Conservation (phyloP, 2,329 filamentous ascomycete genomes). For the Ampelomyces quisqualis region DNA sequence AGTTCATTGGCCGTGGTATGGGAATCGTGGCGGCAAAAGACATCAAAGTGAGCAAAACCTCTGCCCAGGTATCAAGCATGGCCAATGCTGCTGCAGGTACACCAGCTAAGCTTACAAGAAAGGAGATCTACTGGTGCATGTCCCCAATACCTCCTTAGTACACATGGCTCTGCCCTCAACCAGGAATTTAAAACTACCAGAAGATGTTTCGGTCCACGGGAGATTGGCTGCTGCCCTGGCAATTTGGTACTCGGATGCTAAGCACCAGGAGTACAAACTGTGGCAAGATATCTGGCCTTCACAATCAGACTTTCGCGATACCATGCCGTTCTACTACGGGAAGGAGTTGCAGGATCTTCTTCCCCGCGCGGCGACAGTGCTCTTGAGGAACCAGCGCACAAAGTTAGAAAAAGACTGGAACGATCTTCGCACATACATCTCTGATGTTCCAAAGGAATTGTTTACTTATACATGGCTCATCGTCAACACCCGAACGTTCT, state of each 20-base stretch:
- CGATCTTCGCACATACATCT: constrained; percentile 47
- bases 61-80: no score
- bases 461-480: constrained; percentile 62
- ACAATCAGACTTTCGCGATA: constrained; percentile 58
- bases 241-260: constrained; percentile 43
- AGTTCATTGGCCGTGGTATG: constrained; percentile 71
- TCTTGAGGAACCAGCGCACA: constrained; percentile 57
- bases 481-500: constrained; percentile 62
- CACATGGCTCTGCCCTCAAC: constrained; percentile 61
- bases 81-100: neutral
- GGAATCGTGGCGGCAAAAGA: constrained; percentile 71
- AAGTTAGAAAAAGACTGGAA: constrained; percentile 57
- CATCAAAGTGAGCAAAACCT: no score
- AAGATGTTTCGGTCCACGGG: constrained; percentile 65
- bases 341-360: constrained; percentile 43
- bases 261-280: constrained; percentile 49
- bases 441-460: constrained; percentile 44
- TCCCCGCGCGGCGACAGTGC: constrained; percentile 39
- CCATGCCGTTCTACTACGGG: constrained; percentile 60
- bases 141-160: constrained; percentile 64
- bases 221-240: constrained; percentile 70
- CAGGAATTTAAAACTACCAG: constrained; percentile 51
- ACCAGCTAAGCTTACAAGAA: constrained; percentile 47
- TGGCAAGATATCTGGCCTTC: constrained; percentile 72
- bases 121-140: constrained; percentile 62